Evolutionary conservation across 2,329 filamentous ascomycete species (phyloP), one percentile per base, ranked within the genome.

Genomic region (Alternaria arborescens): DNA sequence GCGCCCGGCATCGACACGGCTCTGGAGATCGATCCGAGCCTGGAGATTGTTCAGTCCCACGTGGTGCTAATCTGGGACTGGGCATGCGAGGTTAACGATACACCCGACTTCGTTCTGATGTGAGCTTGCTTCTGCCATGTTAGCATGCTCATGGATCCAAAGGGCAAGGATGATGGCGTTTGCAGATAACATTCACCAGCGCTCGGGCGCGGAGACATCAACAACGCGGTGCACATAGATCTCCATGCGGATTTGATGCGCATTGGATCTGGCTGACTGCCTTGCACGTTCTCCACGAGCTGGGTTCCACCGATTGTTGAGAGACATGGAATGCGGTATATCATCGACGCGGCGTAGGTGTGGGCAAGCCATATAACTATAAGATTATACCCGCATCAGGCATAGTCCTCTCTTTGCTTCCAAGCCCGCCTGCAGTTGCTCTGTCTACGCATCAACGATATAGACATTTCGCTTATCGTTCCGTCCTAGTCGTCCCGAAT

Each of bases 1-100:
- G 55, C 60, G 64, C 46, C 54, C 62, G 59, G 24, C 48, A 61
- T 60, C 64, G 58, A 56, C 60, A 64, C 66, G 67, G 66, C 63
- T 67, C 56, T 63, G 65, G 55, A 66, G 66, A 70, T 71, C 69
- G 61, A 66, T 61, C 60, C 60, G 58, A 50, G 46, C 46, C 30
- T 36, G 46, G 46, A 36, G 61, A 62, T 64, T 60, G 12, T n/a
- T 34, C 41, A 58, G 24, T 60, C 32, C 55, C 65, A 67, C 62
- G 66, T 67, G 65, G 60, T 54, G 52, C 46, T 51, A 48, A 22
- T 40, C 48, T 16, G 20, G 47, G 47, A 51, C 44, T 34, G 44
- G 28, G 44, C 44, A 48, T 43, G 46, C 41, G 28, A 43, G 26
- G 50, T 30, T 22, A 34, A 34, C 28, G 44, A 48, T 32, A 34